phyloP scores from a whole-genome alignment of 2,329 filamentous ascomycete species.

The Sclerotinia subarctica region DNA sequence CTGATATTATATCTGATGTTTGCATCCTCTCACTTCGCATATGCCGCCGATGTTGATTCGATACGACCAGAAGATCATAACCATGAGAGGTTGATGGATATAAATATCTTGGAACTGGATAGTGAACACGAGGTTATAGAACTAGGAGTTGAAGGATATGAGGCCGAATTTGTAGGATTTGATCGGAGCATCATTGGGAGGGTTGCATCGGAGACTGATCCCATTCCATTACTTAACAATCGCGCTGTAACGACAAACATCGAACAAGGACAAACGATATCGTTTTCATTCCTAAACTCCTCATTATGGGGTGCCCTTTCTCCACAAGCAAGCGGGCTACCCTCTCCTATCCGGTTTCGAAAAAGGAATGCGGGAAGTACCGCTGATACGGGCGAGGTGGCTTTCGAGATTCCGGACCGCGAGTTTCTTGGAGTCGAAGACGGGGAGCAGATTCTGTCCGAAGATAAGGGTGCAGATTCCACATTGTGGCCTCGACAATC shows the following conservation, averaged over 20 bases:
- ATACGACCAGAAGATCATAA: conserved; percentile 47
- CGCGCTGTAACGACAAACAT: conserved; percentile 58
- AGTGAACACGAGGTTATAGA: conserved; percentile 38
- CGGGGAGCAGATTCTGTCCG: not conserved
- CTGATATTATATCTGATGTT: conserved; percentile 60
- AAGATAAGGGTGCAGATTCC: not conserved
- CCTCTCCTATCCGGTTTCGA: conserved; percentile 34
- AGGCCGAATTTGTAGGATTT: conserved; percentile 59
- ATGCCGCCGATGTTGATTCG: conserved; percentile 55
- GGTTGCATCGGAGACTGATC: conserved; percentile 47
- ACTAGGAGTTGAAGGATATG: conserved; percentile 46
- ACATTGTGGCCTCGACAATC: conserved; percentile 27
- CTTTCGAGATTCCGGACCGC: conserved; percentile 16
- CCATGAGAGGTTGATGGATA: conserved; percentile 44
- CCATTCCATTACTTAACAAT: conserved; percentile 62
- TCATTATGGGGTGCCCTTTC: conserved; percentile 49
- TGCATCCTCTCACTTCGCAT: conserved; percentile 56
- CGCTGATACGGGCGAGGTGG: conserved; percentile 17
- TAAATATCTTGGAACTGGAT: conserved; percentile 36
- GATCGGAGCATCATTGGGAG: conserved; percentile 62
- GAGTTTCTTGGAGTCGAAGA: conserved; percentile 3
- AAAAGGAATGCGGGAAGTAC: conserved; percentile 24
- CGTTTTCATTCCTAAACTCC: conserved; percentile 61
- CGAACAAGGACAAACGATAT: conserved; percentile 56
- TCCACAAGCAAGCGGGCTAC: conserved; percentile 39